Conservation (phyloP, 495 filamentous ascomycete genomes). For the Lasiosphaeriaceae sp. region DNA sequence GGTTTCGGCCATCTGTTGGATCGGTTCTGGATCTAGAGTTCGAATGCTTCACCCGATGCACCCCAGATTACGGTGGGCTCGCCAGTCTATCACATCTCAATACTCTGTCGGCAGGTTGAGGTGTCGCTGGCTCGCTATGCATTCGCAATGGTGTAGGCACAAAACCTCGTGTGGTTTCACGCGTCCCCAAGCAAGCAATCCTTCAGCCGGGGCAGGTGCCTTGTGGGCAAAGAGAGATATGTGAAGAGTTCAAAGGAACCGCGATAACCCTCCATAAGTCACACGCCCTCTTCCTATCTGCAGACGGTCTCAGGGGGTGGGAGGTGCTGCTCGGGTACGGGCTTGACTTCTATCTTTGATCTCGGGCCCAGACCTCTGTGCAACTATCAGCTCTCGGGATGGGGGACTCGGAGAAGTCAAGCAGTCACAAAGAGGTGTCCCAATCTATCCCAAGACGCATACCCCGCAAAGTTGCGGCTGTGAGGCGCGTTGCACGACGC, state of each 20-base stretch:
- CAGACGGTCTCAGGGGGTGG: too few species aligned
- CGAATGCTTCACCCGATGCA: background rate
- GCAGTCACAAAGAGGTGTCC: background rate
- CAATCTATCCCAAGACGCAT: background rate
- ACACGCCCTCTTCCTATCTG: too few species aligned
- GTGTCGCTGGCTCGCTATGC: background rate
- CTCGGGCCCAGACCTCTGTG: background rate
- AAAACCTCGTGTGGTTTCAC: background rate
- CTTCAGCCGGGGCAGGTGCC: too few species aligned
- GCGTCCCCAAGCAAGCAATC: too few species aligned
- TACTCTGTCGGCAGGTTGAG: background rate
- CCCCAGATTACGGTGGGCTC: background rate
- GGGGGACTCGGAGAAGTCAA: background rate
- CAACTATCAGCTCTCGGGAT: background rate
- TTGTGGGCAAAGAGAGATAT: too few species aligned
- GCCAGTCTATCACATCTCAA: background rate
- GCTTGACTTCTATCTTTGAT: too few species aligned
- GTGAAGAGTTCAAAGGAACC: too few species aligned
- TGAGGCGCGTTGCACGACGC: conserved; percentile 14
- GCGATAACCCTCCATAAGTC: too few species aligned
- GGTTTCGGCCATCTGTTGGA: background rate
- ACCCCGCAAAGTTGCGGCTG: conserved; percentile 15
- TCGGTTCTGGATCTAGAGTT: background rate
- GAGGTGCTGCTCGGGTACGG: too few species aligned
- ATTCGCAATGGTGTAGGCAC: background rate